Evolutionary conservation across 2,329 filamentous ascomycete species (phyloP).

Genomic region (Trichoderma lentiforme): DNA sequence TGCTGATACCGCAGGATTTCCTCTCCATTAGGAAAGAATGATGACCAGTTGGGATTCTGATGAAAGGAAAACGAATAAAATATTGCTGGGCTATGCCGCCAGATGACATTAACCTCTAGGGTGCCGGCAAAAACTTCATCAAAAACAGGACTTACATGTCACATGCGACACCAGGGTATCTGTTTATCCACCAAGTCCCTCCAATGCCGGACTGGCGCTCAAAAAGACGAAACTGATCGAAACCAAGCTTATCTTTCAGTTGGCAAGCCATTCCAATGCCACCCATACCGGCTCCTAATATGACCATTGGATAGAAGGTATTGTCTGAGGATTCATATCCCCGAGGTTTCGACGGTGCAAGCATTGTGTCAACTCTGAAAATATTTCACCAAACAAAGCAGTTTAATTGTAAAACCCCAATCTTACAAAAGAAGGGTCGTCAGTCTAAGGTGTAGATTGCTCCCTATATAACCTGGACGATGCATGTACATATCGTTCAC

Average conservation of each 20-base stretch:
- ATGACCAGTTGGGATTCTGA: neutral
- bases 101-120: neutral
- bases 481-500: neutral
- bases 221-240: neutral
- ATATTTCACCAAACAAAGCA: neutral
- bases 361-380: neutral
- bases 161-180: slow-evolving; percentile 54
- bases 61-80: neutral
- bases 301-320: neutral
- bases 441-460: neutral
- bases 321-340: neutral
- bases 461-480: neutral
- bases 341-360: neutral
- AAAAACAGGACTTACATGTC: slow-evolving; percentile 37
- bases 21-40: neutral
- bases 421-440: neutral
- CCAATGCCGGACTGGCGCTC: slow-evolving; percentile 35
- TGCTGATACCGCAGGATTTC: neutral
- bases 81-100: neutral
- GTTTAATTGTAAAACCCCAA: neutral
- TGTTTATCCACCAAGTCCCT: slow-evolving; percentile 56
- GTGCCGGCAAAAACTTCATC: neutral
- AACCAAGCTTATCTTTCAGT: neutral
- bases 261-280: neutral
- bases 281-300: neutral